Base-by-base conservation (phyloP, 768 basidiomycete genomes). In the Macrocybe gigantea region DNA sequence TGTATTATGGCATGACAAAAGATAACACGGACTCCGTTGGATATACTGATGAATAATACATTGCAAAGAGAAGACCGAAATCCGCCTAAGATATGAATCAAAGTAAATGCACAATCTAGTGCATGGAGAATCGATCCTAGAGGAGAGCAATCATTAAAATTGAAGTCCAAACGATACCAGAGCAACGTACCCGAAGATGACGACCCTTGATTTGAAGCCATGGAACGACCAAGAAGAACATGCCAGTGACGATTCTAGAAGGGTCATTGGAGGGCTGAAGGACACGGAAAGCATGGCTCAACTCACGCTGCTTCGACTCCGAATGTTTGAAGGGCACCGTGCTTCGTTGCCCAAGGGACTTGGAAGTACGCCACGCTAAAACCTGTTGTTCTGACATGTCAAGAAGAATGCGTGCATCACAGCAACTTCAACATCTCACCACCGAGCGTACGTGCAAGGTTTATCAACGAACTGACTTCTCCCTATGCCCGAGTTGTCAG, bases 321-420 rank as follows among this genome's bases (percentile, higher is more conserved):
- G 55, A 82, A 77, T 5, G 78, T 76, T 50, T 83, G 79, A 30
- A 83, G 60, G 5, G 82, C 79, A 11, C 83, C 83, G 49, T 79
- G 59, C 53, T 74, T 79, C 30, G 63, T 57, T 5, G 82, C 80
- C 83, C 83, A 83, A 5, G 78, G 78, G 3, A 83, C 72, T 57
- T 85, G 82, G 60, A 78, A 85, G 61, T 78, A 83, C 1, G 82
- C 78, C 14, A 85, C 81, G 41, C 72, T 73, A 57, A 84, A 84
- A 3, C 81, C 74, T 71, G 37, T 14, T 7, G 12, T 37, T n/a
- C 10, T 34, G 15, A 32, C 38, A 38, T 11, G 13, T 43, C 13
- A n/a, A n/a, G 22, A 22, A 36, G 12, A 41, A n/a, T 22, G 48
- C 11, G 32, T 36, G 33, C 11, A 33, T 10, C 13, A 15, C 5